Conservation (phyloP, 805 yeast species). For the Pichia ethanolica region DNA sequence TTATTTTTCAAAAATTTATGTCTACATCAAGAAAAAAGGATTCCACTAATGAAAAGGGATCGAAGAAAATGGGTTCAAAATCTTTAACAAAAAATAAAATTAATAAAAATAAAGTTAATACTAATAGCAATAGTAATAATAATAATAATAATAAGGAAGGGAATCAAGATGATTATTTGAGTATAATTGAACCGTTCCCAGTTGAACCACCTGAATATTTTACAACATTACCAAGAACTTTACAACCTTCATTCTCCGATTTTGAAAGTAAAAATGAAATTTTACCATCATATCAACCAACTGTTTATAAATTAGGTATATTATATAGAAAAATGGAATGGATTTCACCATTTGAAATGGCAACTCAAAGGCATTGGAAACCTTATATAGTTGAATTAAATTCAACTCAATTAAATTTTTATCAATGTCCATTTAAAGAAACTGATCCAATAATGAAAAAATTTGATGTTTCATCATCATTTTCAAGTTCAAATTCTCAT, state of each 20-base stretch:
- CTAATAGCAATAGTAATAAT: not conserved
- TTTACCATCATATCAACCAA: slow-evolving; percentile 61
- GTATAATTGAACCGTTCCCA: slow-evolving; percentile 31
- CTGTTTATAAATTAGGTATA: slow-evolving; percentile 52
- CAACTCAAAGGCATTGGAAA: slow-evolving; percentile 66
- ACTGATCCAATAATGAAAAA: slow-evolving; percentile 7
- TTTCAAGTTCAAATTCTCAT: slow-evolving; percentile 8
- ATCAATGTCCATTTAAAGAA: slow-evolving; percentile 24
- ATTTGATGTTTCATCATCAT: slow-evolving; percentile 10
- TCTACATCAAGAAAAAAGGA: too few species aligned
- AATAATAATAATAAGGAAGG: not conserved
- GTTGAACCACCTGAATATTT: slow-evolving; percentile 32
- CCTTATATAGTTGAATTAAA: slow-evolving; percentile 64
- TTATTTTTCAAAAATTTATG: too few species aligned
- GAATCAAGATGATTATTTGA: slow-evolving; percentile 16
- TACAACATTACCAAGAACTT: slow-evolving; percentile 29
- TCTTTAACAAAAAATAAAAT: too few species aligned
- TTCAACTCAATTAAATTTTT: slow-evolving; percentile 78
- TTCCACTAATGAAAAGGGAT: too few species aligned
- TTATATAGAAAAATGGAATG: slow-evolving; percentile 66
- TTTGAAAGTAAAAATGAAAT: slow-evolving; percentile 25
- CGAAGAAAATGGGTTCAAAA: too few species aligned
- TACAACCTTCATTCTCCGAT: slow-evolving; percentile 23
- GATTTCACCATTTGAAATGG: slow-evolving; percentile 67
- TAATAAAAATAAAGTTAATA: too few species aligned